Evolutionary conservation across 2,329 filamentous ascomycete species (phyloP).

Genomic region (Trichoderma cornu-damae): DNA sequence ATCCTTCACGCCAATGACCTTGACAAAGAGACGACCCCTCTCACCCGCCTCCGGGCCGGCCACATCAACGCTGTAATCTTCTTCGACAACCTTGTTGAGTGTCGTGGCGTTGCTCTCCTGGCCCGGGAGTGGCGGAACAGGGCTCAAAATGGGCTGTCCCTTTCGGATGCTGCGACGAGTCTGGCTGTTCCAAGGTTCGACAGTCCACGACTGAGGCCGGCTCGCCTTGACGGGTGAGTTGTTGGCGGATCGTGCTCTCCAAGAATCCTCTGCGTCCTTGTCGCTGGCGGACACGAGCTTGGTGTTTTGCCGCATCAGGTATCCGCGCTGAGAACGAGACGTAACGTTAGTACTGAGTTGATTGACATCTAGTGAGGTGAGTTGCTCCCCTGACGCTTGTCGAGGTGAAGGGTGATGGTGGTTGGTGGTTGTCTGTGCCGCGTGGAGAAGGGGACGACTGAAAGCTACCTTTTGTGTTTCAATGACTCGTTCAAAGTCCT

Average conservation of each 20-base stretch:
- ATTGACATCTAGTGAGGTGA: slow-evolving; percentile 17
- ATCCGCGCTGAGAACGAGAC: slow-evolving; percentile 77
- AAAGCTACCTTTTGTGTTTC: slow-evolving; percentile 85
- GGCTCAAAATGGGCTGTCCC: slow-evolving; percentile 44
- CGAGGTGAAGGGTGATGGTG: slow-evolving; percentile 27
- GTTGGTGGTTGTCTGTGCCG: slow-evolving; percentile 20
- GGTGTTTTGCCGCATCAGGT: slow-evolving; percentile 97
- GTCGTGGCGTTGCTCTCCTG: slow-evolving; percentile 73
- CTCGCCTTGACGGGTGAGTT: slow-evolving; percentile 69
- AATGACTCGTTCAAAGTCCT: slow-evolving; percentile 92
- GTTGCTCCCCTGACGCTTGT: slow-evolving; percentile 41
- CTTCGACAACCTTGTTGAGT: slow-evolving; percentile 63
- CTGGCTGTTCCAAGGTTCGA: slow-evolving; percentile 93
- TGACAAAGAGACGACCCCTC: slow-evolving; percentile 88
- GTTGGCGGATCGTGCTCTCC: slow-evolving; percentile 55
- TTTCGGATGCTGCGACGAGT: slow-evolving; percentile 60
- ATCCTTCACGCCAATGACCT: slow-evolving; percentile 97
- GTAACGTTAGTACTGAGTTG: slow-evolving; percentile 57
- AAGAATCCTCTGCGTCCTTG: slow-evolving; percentile 55
- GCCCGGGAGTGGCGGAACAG: slow-evolving; percentile 78
- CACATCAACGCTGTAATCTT: slow-evolving; percentile 54
- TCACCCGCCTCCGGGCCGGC: slow-evolving; percentile 74
- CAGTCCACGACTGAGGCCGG: slow-evolving; percentile 88
- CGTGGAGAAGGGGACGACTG: slow-evolving; percentile 23
- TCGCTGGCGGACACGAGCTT: slow-evolving; percentile 93